Base-by-base conservation (phyloP, 2,329 filamentous ascomycete species). In the Penicillium sp. region DNA sequence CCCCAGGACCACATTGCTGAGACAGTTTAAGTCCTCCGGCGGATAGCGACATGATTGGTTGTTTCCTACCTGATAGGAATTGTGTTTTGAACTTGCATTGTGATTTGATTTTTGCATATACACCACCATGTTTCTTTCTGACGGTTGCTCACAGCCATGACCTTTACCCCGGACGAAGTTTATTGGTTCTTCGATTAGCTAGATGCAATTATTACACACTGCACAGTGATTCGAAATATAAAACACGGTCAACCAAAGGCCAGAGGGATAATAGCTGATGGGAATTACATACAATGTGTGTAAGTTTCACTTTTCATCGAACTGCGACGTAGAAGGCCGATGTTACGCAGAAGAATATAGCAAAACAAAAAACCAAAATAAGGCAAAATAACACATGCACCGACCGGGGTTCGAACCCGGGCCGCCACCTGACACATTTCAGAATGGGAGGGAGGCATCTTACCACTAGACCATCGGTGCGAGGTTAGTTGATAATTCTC, bases 341-440 rank as follows among this genome's bases (percentile, higher is more conserved):
- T n/a, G n/a, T n/a, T n/a, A n/a, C n/a, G n/a, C n/a, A n/a, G n/a
- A n/a, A n/a, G n/a, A n/a, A n/a, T 20, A 20, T 20, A 20, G 18
- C 18, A 20, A 20, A 20, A 20, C 3, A 4, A 20, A 20, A 20
- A 20, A n/a, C n/a, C n/a, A n/a, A n/a, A n/a, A n/a, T n/a, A n/a
- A 20, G 4, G 18, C 18, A 3, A 20, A 20, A 20, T 20, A 20
- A 20, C 13, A 20, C 24, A 59, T 48, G 49, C 40, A 27, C 48
- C 23, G 52, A 52, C 52, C 54, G 55, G 56, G 57, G 50, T 53
- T 60, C 57, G 57, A 59, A 60, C 57, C 56, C 57, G 50, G 55
- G 53, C 41, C 50, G 45, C 42, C 32, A 49, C 55, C 18, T 20
- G 18, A 20, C 18, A 20, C 18, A 20, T 20, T 20, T 20, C 3